A percentile compares a stretch with the other conserved stretches of the same genome.
Conservation (phyloP, 176 grass and related monocot genomes). For the Luzula sylvatica region DNA sequence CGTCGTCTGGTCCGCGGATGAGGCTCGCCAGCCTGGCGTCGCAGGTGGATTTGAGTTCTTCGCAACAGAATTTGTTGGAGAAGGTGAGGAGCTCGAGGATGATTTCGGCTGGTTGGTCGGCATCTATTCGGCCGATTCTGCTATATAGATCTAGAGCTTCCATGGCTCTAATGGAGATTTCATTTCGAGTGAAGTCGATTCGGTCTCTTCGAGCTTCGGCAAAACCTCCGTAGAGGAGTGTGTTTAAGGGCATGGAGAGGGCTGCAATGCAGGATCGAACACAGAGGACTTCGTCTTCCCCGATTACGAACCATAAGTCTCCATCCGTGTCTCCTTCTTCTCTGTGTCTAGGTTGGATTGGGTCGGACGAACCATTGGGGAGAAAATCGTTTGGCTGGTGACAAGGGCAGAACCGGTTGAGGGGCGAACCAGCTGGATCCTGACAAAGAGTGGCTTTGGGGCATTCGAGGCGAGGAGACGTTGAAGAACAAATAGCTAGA, state of each 20-base stretch:
- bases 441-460: conserved; percentile 53
- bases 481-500: conserved; percentile 42
- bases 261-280: conserved; percentile 71
- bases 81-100: conserved; percentile 68
- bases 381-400: conserved; percentile 23
- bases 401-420: conserved; percentile 45
- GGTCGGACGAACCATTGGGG: not conserved
- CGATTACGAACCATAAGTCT: conserved; percentile 82
- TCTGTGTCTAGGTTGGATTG: conserved; percentile 12
- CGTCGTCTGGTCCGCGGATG: conserved; percentile 46
- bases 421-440: conserved; percentile 18
- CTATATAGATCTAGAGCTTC: conserved; percentile 58
- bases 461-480: conserved; percentile 75
- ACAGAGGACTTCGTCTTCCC: conserved; percentile 71
- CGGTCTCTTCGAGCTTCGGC: conserved; percentile 65
- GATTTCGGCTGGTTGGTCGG: conserved; percentile 36
- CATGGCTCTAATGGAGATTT: conserved; percentile 60
- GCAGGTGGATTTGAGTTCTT: conserved; percentile 64
- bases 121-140: conserved; percentile 38
- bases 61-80: conserved; percentile 89
- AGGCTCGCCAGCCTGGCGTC: conserved; percentile 59
- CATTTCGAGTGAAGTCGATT: conserved; percentile 70
- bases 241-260: conserved; percentile 65
- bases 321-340: conserved; percentile 30
- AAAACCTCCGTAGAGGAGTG: conserved; percentile 88